Evolutionary conservation across 805 yeast genomes (phyloP), one percentile per base, ranked within the genome.

Genomic region (Candida methanosorbosa): DNA sequence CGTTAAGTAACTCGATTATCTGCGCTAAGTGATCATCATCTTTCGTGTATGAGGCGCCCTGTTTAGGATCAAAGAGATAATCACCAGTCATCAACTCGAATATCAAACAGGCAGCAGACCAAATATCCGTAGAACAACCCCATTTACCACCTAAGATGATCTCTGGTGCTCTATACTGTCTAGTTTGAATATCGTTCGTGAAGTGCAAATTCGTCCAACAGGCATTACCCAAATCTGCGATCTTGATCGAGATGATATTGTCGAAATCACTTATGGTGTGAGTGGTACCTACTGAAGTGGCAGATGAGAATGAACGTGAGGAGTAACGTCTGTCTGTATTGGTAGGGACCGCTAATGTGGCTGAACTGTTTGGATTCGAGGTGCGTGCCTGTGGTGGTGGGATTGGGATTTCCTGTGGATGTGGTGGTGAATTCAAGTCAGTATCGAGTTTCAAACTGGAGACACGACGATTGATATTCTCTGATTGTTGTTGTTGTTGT

Each of bases 161-260:
- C 45, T 78, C 85, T 0, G 84, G 83, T 1, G 81, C 62, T 25
- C 85, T 55, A 48, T 78, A 78, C 46, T 78, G 83, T 38, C 85
- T 54, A 2, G 85, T 78, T 52, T 78, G 82, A 39, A 78, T 77
- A 48, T 77, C 81, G 46, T 75, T 73, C 4, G 83, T 75, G 50
- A 72, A 78, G 50, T 78, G 85, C 35, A 67, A 70, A 44, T 70
- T 62, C 19, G 63, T 58, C 75, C 78, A 76, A 53, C 83, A 77
- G 4, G 83, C 81, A 50, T 78, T 78, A 23, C 85, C 85, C 40
- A 78, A 62, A 52, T 78, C 85, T 3, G 84, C 84, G 27, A 78
- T 68, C 44, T 78, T 78, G 25, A 78, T 73, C 9, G 57, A 54
- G 14, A 61, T 59, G 14, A 58, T 38, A 15, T 56, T 56, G 25